phyloP scores from a whole-genome alignment of 495 filamentous ascomycete genomes.

The Hypoxylon trugodes region DNA sequence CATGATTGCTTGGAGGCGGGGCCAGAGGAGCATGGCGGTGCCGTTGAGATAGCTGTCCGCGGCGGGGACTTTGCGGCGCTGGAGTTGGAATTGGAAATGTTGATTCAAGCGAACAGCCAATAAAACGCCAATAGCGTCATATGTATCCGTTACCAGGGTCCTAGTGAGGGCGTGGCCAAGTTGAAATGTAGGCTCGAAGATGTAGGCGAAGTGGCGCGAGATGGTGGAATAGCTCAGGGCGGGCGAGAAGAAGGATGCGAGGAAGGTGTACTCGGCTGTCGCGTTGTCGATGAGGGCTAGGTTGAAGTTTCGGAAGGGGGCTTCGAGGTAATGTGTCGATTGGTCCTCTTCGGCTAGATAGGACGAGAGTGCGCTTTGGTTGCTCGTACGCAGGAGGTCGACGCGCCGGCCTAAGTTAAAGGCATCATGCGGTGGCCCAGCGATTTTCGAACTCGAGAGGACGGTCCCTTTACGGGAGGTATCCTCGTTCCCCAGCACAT shows the following conservation, averaged over 20 bases:
- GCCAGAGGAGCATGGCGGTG: slow-evolving; percentile 95
- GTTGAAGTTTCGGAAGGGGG: slow-evolving; percentile 92
- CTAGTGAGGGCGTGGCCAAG: slow-evolving; percentile 81
- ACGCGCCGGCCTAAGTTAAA: slow-evolving; percentile 86
- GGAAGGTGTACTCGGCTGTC: slow-evolving; percentile 93
- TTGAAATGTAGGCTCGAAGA: slow-evolving; percentile 85
- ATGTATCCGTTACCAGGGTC: slow-evolving; percentile 75
- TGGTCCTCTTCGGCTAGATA: slow-evolving; percentile 90
- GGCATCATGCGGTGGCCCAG: slow-evolving; percentile 79
- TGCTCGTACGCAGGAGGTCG: slow-evolving; percentile 76
- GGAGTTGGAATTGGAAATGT: slow-evolving; percentile 89
- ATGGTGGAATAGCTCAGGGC: slow-evolving; percentile 65
- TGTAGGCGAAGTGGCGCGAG: slow-evolving; percentile 72
- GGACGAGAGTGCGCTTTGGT: slow-evolving; percentile 76
- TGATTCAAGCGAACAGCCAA: slow-evolving; percentile 95
- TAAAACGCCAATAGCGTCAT: slow-evolving; percentile 85
- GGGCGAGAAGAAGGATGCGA: slow-evolving; percentile 85
- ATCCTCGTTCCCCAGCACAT: slow-evolving; percentile 84
- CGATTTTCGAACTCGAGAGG: slow-evolving; percentile 54
- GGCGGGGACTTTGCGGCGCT: slow-evolving; percentile 87
- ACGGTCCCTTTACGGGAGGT: slow-evolving; percentile 64
- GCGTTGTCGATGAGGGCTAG: slow-evolving; percentile 92
- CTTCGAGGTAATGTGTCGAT: slow-evolving; percentile 83
- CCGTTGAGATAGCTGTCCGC: slow-evolving; percentile 93
- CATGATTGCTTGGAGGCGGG: slow-evolving; percentile 92